Base-by-base conservation (phyloP, 2,329 filamentous ascomycete species). In the Nectriaceae sp. region DNA sequence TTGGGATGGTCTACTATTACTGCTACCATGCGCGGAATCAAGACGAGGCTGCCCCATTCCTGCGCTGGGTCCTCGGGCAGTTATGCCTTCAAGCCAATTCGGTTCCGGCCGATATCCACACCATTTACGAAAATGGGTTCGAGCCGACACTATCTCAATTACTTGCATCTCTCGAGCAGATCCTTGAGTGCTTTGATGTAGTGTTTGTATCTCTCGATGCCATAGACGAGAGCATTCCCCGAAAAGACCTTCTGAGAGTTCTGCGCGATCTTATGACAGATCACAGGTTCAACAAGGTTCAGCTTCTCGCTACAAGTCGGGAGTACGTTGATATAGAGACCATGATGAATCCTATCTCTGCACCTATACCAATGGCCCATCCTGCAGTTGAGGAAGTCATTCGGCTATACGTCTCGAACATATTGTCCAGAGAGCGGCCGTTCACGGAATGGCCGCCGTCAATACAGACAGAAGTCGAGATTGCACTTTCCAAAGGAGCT, bases 271-370 rank as follows among this genome's bases (percentile, higher is more conserved):
- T 43, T 4, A 21, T 19, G 4, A 29, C 19, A 8, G 45, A 47
- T 19, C 3, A 6, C 10, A 15, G 45, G 13, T 47, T 47, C 35
- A 10, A 20, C 6, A 47, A 42, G 4, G 39, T 47, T 5, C 45
- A 39, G n/a, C 10, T 47, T 3, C 21, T 47, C 11, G 45, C 18
- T 10, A 47, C 45, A 16, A 47, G 45, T 15, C 45, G 45, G 11
- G 31, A 31, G 11, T 47, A 47, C 16, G 2, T 31, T 13, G 40
- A 47, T 33, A 47, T 47, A 19, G 31, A 42, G 35, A 19, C 26
- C 11, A 38, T 21, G 5, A 21, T 37, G 36, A 10, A 42, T 31
- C 18, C 22, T 11, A 39, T 47, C 18, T 37, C 45, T 8, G 21
- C 26, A 13, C 21, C 21, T 1, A 10, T 47, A 8, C 40, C 40